Conservation (phyloP, 2,329 filamentous ascomycete species). For the Pestalotiopsis sp. region DNA sequence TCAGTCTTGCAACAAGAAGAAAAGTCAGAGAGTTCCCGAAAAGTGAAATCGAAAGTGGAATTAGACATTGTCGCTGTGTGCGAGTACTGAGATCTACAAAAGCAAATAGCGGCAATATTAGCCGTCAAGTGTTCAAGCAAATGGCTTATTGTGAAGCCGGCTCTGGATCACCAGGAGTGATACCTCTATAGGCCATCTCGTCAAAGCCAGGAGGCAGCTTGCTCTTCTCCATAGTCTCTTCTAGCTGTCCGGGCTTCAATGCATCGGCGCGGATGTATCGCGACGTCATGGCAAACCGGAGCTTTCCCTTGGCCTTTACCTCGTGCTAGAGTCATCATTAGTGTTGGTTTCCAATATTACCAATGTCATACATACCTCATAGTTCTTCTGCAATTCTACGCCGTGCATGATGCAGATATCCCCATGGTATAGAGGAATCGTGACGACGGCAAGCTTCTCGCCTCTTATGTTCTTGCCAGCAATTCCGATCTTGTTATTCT, state of each 20-base stretch:
- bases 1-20: neutral
- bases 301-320: conserved; percentile 51
- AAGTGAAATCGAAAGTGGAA: neutral
- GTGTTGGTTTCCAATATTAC: conserved; percentile 20
- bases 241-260: conserved; percentile 34
- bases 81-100: neutral
- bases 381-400: conserved; percentile 57
- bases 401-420: conserved; percentile 70
- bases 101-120: neutral
- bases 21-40: neutral
- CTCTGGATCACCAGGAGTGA: neutral
- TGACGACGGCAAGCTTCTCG: conserved; percentile 34
- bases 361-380: conserved; percentile 46
- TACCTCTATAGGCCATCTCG: conserved; percentile 31
- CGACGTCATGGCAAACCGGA: conserved; percentile 61
- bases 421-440: conserved; percentile 57
- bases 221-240: conserved; percentile 32
- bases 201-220: conserved; percentile 34
- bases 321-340: conserved; percentile 42
- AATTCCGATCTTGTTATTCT: conserved; percentile 25
- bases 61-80: neutral
- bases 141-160: neutral
- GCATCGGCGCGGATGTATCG: conserved; percentile 51
- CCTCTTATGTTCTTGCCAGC: conserved; percentile 31
- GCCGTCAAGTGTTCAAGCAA: neutral